A percentile compares a stretch with the other conserved stretches of the same genome.
Evolutionary conservation across 2,329 filamentous ascomycete species (phyloP).

Genomic region (Alternaria sp.): DNA sequence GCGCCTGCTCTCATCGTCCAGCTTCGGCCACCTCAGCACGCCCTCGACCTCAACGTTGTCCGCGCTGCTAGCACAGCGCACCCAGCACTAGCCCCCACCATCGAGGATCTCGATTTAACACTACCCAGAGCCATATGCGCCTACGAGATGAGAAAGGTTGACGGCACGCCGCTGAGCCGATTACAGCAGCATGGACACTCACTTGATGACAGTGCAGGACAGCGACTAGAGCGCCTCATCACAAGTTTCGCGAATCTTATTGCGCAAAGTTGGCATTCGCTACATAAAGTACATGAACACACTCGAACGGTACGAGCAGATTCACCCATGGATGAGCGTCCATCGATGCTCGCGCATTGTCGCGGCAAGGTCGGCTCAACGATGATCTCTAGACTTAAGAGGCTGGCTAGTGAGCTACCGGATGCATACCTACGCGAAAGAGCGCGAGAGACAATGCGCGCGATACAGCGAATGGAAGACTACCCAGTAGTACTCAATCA

Average conservation of each 20-base stretch:
- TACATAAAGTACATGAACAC: neutral
- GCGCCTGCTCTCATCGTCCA: slow-evolving; percentile 28
- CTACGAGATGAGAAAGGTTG: slow-evolving; percentile 36
- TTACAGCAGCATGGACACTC: slow-evolving; percentile 9
- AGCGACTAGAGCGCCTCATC: slow-evolving; percentile 31
- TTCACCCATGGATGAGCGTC: slow-evolving; percentile 20
- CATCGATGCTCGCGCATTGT: slow-evolving; percentile 22
- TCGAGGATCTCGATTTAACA: slow-evolving; percentile 8
- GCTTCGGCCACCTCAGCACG: slow-evolving; percentile 32
- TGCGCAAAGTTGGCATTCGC: slow-evolving; percentile 28
- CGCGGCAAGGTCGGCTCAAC: slow-evolving; percentile 38
- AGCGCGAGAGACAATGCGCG: slow-evolving; percentile 19
- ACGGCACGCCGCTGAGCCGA: slow-evolving; percentile 30
- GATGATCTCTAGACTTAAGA: slow-evolving; percentile 31
- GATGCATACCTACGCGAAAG: slow-evolving; percentile 19
- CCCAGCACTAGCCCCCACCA: slow-evolving; percentile 27
- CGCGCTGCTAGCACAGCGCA: slow-evolving; percentile 29
- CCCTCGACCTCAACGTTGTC: slow-evolving; percentile 27
- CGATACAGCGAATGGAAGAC: slow-evolving; percentile 54
- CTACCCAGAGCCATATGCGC: slow-evolving; percentile 21
- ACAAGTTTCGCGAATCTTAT: slow-evolving; percentile 37
- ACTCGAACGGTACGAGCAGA: slow-evolving; percentile 20
- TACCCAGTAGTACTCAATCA: slow-evolving; percentile 66
- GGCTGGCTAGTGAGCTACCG: slow-evolving; percentile 34
- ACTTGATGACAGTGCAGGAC: neutral